Evolutionary conservation across 352 stramenopile genomes (phyloP).

Genomic region (Peronosclerospora sorghi): DNA sequence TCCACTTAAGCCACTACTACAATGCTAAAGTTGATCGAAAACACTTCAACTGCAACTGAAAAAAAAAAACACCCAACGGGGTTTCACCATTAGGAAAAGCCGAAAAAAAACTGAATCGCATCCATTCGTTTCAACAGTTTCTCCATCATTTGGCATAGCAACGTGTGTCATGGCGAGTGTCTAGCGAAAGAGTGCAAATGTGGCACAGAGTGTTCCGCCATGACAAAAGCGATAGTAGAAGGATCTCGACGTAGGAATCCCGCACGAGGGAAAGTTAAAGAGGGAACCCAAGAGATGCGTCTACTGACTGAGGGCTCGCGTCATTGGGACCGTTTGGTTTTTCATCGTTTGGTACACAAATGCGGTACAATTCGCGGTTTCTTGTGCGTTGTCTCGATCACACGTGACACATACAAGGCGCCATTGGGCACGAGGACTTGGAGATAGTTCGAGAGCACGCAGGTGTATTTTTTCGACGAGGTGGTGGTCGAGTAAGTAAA

Average conservation of each 20-base stretch:
- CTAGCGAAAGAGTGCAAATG: too few relatives aligned
- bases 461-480: conserved; percentile 54
- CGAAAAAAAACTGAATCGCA: too few relatives aligned
- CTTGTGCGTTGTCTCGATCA: conserved; percentile 23
- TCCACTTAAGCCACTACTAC: conserved; percentile 1
- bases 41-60: too few relatives aligned
- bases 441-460: conserved; percentile 31
- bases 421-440: conserved; percentile 53
- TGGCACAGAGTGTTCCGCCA: too few relatives aligned
- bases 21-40: too few relatives aligned
- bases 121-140: too few relatives aligned
- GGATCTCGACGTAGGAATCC: too few relatives aligned
- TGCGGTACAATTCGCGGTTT: conserved; percentile 32
- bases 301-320: conserved; percentile 40
- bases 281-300: conserved; percentile 37
- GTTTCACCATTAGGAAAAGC: too few relatives aligned
- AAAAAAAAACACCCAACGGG: too few relatives aligned
- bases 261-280: conserved; percentile 30
- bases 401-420: conserved; percentile 46
- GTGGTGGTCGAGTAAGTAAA: conserved; percentile 34
- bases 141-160: too few relatives aligned
- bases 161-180: conserved; percentile 20
- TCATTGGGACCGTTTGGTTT: conserved; percentile 27
- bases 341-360: conserved; percentile 49
- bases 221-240: too few relatives aligned